Conservation (phyloP, 148 eudicot species). For the Rhododendron molle region DNA sequence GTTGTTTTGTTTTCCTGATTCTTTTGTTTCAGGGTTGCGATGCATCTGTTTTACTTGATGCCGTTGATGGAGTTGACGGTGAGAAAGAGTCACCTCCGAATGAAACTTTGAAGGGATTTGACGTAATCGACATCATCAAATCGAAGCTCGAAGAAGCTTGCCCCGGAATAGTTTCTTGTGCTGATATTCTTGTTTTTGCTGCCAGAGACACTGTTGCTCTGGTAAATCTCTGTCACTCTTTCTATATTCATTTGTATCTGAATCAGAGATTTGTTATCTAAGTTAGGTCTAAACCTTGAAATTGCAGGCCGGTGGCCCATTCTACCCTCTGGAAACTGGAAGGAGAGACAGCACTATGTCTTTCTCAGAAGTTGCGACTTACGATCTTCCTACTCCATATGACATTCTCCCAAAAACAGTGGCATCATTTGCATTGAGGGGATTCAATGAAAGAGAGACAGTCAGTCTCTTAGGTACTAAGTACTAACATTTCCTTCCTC, state of each 20-base stretch:
- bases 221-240: constrained; percentile 24
- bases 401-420: constrained; percentile 30
- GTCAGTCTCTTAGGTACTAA: constrained; percentile 47
- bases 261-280: not conserved
- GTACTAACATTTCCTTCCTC: constrained; percentile 16
- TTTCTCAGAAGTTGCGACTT: constrained; percentile 32
- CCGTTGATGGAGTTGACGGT: constrained; percentile 27
- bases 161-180: constrained; percentile 67
- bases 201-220: constrained; percentile 53
- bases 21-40: constrained; percentile 46
- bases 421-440: constrained; percentile 35
- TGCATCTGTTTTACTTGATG: constrained; percentile 51
- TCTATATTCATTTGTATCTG: not conserved
- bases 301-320: constrained; percentile 62
- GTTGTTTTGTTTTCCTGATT: not conserved
- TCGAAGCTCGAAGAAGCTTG: constrained; percentile 45
- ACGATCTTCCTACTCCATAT: constrained; percentile 54
- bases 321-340: constrained; percentile 61
- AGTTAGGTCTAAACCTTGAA: not conserved
- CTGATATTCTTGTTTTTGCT: constrained; percentile 58
- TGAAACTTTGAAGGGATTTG: constrained; percentile 48
- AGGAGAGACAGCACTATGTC: constrained; percentile 54
- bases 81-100: constrained; percentile 61
- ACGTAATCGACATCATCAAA: constrained; percentile 44
- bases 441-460: constrained; percentile 48